Base-by-base conservation (phyloP, 2,329 filamentous ascomycete genomes). In the Arthrobotrys entomopaga region DNA sequence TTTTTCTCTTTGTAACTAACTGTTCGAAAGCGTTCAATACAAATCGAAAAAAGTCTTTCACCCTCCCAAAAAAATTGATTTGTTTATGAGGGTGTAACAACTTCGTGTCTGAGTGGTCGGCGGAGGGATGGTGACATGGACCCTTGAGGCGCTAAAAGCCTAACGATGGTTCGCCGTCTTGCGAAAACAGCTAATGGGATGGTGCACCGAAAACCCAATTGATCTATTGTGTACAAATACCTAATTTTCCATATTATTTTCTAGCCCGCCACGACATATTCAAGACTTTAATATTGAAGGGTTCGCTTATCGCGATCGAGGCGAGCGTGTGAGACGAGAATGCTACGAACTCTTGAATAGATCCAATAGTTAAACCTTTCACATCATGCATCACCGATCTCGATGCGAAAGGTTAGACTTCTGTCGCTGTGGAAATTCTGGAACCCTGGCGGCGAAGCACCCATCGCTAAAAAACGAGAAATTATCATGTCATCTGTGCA, bases 91-190 rank as follows among this genome's bases (percentile, higher is more conserved):
- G 65, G 65, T 61, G 65, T 61, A 19, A 19, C 48, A 42, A 40
- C 11, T 4, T 7, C 49, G 24, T 19, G 24, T 56, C 20, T 50
- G 26, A 69, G 46, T 63, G 65, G 65, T 50, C 40, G 38, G 65
- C 29, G 29, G 29, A 34, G 1, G 29, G 60, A 38, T n/a, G 46
- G 50, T 65, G 46, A 34, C 63, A 38, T 43, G 26, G 63, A 50
- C 43, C 49, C 29, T 24, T 40, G 40, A 67, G 54, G 65, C 65
- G 65, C 65, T 61, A 69, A 61, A 57, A 56, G 46, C 65, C 58
- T 22, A 60, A 63, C 50, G 61, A 69, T 49, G 56, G 58, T 52
- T 70, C 65, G 65, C 65, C 65, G 65, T 70, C 43, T 54, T 69
- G 22, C 29, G 29, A 34, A 10, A 34, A 7, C 29, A 34, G 7